Conservation (phyloP, 352 stramenopile genomes). For the Globisporangium lucens region DNA sequence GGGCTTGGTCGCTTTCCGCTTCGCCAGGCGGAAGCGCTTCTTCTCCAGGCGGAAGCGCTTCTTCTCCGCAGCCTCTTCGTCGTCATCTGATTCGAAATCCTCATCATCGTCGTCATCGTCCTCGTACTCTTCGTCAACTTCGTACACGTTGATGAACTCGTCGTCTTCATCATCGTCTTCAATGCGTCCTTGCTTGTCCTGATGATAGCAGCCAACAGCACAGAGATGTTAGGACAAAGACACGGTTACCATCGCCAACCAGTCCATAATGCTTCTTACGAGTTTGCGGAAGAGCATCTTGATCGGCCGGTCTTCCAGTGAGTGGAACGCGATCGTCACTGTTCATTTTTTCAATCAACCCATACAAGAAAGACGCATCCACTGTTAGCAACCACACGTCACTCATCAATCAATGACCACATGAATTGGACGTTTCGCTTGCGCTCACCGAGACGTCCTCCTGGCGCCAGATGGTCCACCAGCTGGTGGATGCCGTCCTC, state of each 20-base stretch:
- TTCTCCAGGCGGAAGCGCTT: slow-evolving; percentile 62
- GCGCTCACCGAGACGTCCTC: slow-evolving; percentile 38
- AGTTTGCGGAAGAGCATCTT: slow-evolving; percentile 71
- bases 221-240: not conserved
- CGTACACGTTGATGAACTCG: slow-evolving; percentile 20
- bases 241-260: not conserved
- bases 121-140: slow-evolving; percentile 15
- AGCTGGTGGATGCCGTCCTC: slow-evolving; percentile 53
- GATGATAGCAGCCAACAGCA: slow-evolving; percentile 14
- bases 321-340: slow-evolving; percentile 85
- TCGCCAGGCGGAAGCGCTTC: slow-evolving; percentile 51
- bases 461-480: slow-evolving; percentile 44
- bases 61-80: slow-evolving; percentile 10
- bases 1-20: slow-evolving; percentile 68
- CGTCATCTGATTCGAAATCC: slow-evolving; percentile 10
- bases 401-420: not conserved
- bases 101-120: slow-evolving; percentile 4
- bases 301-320: slow-evolving; percentile 78
- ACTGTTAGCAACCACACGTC: not conserved
- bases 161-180: slow-evolving; percentile 26
- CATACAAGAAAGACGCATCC: not conserved
- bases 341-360: not conserved
- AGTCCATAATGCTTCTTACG: slow-evolving; percentile 21
- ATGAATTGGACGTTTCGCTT: not conserved
- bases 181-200: slow-evolving; percentile 38